These are phyloP conservation scores for Colletotrichum viniferum DNA, from an alignment of 2,329 filamentous ascomycete species.

Conservation along the genomic window DNA sequence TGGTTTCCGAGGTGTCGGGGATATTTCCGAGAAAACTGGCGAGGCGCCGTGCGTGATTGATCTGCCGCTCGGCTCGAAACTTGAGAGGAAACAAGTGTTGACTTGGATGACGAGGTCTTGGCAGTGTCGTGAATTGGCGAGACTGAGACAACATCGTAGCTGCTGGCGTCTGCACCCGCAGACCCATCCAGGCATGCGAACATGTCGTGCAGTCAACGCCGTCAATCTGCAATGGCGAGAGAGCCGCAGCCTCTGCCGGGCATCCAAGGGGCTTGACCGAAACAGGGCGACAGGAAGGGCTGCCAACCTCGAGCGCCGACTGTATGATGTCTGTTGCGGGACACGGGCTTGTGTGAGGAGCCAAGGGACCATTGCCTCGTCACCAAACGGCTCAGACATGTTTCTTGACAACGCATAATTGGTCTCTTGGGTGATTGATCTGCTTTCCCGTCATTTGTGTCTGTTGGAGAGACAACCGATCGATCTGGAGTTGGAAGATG, in stretches of 20 bases:
- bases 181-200: not conserved
- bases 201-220: not conserved
- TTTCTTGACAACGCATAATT: not conserved
- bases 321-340: not conserved
- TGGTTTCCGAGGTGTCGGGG: not conserved
- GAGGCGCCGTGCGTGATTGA: not conserved
- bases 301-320: not conserved
- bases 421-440: not conserved
- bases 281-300: not conserved
- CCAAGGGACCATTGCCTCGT: not conserved
- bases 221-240: not conserved
- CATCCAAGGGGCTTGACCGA: not conserved
- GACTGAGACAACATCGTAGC: not conserved
- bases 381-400: not conserved
- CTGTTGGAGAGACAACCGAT: slow-evolving; percentile 15
- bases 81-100: not conserved
- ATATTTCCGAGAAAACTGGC: not conserved
- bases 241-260: not conserved
- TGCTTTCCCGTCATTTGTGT: not conserved
- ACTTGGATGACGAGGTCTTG: not conserved
- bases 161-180: not conserved
- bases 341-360: not conserved
- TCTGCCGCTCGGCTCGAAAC: not conserved
- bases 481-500: not conserved
- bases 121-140: not conserved